Evolutionary conservation across 2,329 filamentous ascomycete species (phyloP).

Genomic region (Pyrenochaeta sp.): DNA sequence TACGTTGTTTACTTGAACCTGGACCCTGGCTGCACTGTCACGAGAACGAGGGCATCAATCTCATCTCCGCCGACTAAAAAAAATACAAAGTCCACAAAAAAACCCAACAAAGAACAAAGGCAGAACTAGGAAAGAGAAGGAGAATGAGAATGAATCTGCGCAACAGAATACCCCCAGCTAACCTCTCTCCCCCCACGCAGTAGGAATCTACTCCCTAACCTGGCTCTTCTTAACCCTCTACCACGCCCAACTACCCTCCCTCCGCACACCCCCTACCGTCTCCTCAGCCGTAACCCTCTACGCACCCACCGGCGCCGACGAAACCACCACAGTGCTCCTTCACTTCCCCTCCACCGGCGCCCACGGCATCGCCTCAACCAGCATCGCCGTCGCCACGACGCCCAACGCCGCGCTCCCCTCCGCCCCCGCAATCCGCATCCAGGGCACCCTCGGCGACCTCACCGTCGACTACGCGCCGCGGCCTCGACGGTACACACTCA

Average conservation of each 20-base stretch:
- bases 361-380: slow-evolving; percentile 71
- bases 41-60: too few relatives aligned
- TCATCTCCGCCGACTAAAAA: too few relatives aligned
- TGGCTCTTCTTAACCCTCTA: slow-evolving; percentile 91
- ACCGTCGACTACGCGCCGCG: slow-evolving; percentile 74
- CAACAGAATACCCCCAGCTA: too few relatives aligned
- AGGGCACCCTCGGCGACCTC: slow-evolving; percentile 81
- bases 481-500: slow-evolving; percentile 69
- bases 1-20: too few relatives aligned
- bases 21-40: too few relatives aligned
- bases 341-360: slow-evolving; percentile 69
- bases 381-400: slow-evolving; percentile 56
- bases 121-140: not conserved
- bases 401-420: slow-evolving; percentile 61
- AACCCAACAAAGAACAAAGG: too few relatives aligned
- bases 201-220: slow-evolving; percentile 86
- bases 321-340: slow-evolving; percentile 75
- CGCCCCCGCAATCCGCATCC: slow-evolving; percentile 73
- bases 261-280: slow-evolving; percentile 72
- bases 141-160: not conserved
- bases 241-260: slow-evolving; percentile 68
- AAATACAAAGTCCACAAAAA: too few relatives aligned
- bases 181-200: too few relatives aligned
- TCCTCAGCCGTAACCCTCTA: slow-evolving; percentile 70
- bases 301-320: slow-evolving; percentile 73